phyloP scores from a whole-genome alignment of 495 filamentous ascomycete genomes.

The Penicillium angulare region DNA sequence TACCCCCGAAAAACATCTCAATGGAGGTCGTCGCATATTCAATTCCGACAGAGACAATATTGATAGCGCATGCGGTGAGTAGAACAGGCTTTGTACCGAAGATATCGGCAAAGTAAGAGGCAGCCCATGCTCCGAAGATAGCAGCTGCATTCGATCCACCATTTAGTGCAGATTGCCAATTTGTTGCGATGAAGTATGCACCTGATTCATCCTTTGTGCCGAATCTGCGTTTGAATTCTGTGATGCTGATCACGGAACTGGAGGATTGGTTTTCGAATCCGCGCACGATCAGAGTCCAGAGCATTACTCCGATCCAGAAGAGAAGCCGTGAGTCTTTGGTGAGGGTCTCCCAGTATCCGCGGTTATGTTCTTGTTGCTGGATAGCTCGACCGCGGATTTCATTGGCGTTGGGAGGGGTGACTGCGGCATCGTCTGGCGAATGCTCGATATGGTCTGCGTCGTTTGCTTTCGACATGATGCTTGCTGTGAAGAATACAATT shows the following conservation, averaged over 20 bases:
- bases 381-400: background rate
- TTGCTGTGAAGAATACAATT: background rate
- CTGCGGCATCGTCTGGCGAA: background rate
- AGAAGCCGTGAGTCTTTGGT: background rate
- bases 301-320: conserved; percentile 5
- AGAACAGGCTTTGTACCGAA: background rate
- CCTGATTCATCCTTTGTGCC: background rate
- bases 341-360: background rate
- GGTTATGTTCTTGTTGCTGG: conserved; percentile 7
- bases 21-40: conserved; percentile 1
- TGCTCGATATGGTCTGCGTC: background rate
- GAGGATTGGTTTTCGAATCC: conserved; percentile 3
- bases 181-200: background rate
- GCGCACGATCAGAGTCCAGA: background rate
- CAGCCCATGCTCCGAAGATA: background rate
- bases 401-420: background rate
- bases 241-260: background rate
- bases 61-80: background rate
- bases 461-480: background rate
- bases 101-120: background rate
- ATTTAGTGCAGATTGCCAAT: background rate
- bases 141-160: background rate
- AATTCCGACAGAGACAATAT: background rate
- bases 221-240: background rate
- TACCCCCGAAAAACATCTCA: conserved; percentile 4